Percentiles rank a stretch among this genome's conserved stretches.
Evolutionary conservation across 2,329 filamentous ascomycete species (phyloP).

Genomic region (Epichloe hybrida): DNA sequence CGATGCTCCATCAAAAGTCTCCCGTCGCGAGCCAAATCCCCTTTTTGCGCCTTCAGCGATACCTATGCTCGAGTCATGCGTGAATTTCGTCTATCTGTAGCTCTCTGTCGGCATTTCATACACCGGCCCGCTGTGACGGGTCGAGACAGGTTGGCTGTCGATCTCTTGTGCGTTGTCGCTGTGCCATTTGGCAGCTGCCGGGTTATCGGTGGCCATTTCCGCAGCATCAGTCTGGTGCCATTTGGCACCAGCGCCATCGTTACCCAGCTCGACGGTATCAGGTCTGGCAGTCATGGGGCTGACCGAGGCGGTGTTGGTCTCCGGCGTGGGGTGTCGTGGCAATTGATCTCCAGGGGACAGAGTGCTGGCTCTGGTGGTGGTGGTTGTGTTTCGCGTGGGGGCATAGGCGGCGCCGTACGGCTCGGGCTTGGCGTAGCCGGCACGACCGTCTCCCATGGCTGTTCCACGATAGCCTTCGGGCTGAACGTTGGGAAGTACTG

Average conservation of each 20-base stretch:
- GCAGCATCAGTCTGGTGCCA: constrained; percentile 8
- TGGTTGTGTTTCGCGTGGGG: constrained; percentile 10
- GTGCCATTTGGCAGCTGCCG: constrained; percentile 19
- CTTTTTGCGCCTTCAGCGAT: not conserved
- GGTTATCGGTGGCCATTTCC: constrained; percentile 21
- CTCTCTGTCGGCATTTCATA: constrained; percentile 29
- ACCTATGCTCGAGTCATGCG: not conserved
- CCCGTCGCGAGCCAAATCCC: not conserved
- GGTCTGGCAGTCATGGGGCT: constrained; percentile 6
- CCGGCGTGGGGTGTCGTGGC: constrained; percentile 15
- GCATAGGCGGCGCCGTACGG: constrained; percentile 20
- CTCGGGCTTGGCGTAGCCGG: constrained; percentile 26
- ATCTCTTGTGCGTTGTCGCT: constrained; percentile 25
- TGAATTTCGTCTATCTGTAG: constrained; percentile 16
- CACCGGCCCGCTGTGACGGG: constrained; percentile 22
- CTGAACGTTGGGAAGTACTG: constrained; percentile 11
- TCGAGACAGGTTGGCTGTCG: constrained; percentile 21
- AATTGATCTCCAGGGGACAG: constrained; percentile 10
- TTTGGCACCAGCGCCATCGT: constrained; percentile 3
- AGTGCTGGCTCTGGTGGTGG: constrained; percentile 7
- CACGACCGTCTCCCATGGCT: constrained; percentile 24
- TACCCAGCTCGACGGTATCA: constrained; percentile 9
- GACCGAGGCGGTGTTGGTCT: constrained; percentile 7
- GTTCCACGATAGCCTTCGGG: constrained; percentile 27
- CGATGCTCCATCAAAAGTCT: not conserved